phyloP scores from a whole-genome alignment of 2,329 filamentous ascomycete species.

The Pestalotiopsis sp. region DNA sequence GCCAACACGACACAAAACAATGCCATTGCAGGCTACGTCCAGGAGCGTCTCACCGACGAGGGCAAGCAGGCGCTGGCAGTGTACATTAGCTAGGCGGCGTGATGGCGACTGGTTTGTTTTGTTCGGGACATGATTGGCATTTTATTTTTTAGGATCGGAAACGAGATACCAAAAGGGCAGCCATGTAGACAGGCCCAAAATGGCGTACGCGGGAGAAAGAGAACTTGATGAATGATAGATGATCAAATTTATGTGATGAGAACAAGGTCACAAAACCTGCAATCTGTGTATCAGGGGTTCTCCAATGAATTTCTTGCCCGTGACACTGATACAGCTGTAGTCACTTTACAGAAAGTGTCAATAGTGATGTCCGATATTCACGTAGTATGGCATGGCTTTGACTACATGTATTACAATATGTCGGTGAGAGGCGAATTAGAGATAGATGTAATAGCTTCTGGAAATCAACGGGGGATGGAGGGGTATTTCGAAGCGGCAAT shows the following conservation, averaged over 20 bases:
- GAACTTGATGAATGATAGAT: neutral
- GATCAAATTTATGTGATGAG: neutral
- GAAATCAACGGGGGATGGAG: neutral
- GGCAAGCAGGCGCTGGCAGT: conserved; percentile 55
- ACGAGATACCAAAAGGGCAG: conserved; percentile 7
- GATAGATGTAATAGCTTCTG: neutral
- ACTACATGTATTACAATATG: neutral
- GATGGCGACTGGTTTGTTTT: neutral
- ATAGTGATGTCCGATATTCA: neutral
- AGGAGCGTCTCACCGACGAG: conserved; percentile 67
- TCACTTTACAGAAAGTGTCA: neutral
- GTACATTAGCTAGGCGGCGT: conserved; percentile 41
- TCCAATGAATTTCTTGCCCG: too few species aligned
- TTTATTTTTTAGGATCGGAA: conserved; percentile 5
- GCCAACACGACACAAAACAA: conserved; percentile 76
- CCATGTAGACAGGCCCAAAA: neutral
- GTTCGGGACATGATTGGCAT: neutral
- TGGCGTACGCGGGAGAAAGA: neutral
- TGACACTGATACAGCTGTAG: too few species aligned
- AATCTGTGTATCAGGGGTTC: too few species aligned
- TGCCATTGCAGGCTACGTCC: conserved; percentile 69
- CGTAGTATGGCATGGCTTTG: neutral
- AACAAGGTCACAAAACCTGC: neutral
- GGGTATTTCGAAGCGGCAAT: neutral
- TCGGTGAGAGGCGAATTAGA: neutral